phyloP scores from a whole-genome alignment of 345 rosid species.

The Moricandia arvensis region DNA sequence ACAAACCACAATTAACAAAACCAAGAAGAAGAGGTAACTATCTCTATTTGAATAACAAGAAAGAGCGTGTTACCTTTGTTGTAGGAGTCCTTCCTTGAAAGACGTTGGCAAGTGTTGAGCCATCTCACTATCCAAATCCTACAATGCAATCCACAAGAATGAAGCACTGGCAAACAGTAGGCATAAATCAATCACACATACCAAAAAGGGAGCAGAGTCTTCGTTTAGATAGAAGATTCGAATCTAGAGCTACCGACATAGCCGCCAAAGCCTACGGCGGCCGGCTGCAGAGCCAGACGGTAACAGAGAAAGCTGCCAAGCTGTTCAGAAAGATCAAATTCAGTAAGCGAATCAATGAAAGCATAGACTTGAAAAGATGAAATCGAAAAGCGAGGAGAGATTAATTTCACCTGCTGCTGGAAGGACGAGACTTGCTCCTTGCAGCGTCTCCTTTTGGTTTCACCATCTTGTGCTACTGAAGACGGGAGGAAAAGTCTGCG shows the following conservation, averaged over 20 bases:
- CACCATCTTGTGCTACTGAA: conserved; percentile 50
- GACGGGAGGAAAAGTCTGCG: neutral
- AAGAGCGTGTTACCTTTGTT: conserved; percentile 66
- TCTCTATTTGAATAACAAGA: neutral
- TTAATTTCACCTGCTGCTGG: conserved; percentile 79
- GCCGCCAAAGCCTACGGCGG: conserved; percentile 82
- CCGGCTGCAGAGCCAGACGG: conserved; percentile 60
- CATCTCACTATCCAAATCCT: conserved; percentile 85
- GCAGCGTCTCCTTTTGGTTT: conserved; percentile 78
- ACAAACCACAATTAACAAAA: conserved; percentile 14
- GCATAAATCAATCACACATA: conserved; percentile 28
- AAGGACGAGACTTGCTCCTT: conserved; percentile 84
- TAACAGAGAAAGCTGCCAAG: conserved; percentile 73
- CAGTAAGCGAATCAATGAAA: neutral
- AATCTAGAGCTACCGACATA: conserved; percentile 81
- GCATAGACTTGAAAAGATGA: too few relatives aligned
- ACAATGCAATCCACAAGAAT: conserved; percentile 32
- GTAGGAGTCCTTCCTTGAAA: conserved; percentile 86
- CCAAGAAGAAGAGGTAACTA: neutral
- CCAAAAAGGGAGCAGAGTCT: conserved; percentile 48
- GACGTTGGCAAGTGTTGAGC: conserved; percentile 81
- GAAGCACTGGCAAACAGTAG: too few relatives aligned
- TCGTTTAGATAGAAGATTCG: conserved; percentile 50
- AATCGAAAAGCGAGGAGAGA: neutral
- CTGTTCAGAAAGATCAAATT: conserved; percentile 38